Evolutionary conservation across 108 stramenopile species (phyloP).

Genomic region (Fragilariopsis cylindrus): DNA sequence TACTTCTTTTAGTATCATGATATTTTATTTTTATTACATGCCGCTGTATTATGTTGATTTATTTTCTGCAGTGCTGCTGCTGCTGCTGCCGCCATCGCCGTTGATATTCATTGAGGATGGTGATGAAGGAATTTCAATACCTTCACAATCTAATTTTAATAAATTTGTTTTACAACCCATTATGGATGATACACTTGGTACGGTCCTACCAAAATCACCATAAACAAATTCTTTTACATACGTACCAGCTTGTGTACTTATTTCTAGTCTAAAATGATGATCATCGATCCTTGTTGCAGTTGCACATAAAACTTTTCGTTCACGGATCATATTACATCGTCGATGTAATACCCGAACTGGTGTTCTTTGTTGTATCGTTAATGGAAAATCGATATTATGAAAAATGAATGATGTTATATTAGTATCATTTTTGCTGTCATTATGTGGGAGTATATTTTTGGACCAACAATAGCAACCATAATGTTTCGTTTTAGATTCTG

Average conservation of each 20-base stretch:
- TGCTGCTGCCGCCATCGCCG: no score
- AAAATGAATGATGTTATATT: not conserved
- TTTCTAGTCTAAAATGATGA: constrained; percentile 66
- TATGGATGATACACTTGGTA: constrained; percentile 66
- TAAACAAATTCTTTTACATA: constrained; percentile 92
- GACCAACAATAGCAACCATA: constrained; percentile 83
- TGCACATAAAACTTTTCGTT: constrained; percentile 47
- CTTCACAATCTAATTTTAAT: constrained; percentile 78
- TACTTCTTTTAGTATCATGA: no score
- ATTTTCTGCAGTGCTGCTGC: no score
- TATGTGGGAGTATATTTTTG: constrained; percentile 33
- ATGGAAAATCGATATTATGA: constrained; percentile 37
- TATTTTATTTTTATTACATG: no score
- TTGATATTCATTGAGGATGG: no score
- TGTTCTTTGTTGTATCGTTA: constrained; percentile 72
- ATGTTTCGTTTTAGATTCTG: constrained; percentile 81
- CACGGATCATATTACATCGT: constrained; percentile 58
- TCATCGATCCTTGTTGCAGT: constrained; percentile 58
- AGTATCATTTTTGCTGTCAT: constrained; percentile 28
- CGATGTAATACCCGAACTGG: constrained; percentile 84
- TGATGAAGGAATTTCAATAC: constrained; percentile 45
- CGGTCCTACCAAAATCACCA: constrained; percentile 82
- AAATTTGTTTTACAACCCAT: constrained; percentile 78
- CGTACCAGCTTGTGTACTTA: constrained; percentile 79
- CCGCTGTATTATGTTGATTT: no score